Conservation (phyloP, 2,329 filamentous ascomycete species). For the Phialophora macrospora region DNA sequence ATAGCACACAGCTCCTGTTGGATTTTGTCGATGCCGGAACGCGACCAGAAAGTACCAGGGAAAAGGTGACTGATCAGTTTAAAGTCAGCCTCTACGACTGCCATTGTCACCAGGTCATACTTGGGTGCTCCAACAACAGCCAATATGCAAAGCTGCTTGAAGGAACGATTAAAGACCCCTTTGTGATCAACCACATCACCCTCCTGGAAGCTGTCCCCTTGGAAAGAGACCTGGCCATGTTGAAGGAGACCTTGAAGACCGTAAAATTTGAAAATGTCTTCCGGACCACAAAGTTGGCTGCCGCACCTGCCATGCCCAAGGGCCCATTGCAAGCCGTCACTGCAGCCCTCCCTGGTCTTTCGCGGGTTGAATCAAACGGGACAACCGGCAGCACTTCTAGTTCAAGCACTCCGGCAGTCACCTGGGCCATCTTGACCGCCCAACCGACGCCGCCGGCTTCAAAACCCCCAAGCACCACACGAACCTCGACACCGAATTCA, state of each 20-base stretch:
- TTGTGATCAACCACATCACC: constrained; percentile 56
- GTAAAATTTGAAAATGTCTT: constrained; percentile 60
- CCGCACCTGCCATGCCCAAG: constrained; percentile 36
- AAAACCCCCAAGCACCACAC: constrained; percentile 31
- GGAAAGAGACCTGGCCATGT: constrained; percentile 56
- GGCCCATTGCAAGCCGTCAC: constrained; percentile 35
- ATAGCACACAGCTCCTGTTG: constrained; percentile 56
- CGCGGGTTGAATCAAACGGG: constrained; percentile 47
- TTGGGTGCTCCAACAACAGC: constrained; percentile 64
- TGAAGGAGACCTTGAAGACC: constrained; percentile 56
- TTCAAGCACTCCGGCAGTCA: constrained; percentile 41
- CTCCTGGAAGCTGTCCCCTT: constrained; percentile 63
- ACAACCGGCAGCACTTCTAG: constrained; percentile 47
- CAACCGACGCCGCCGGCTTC: constrained; percentile 32
- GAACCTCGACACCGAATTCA: constrained; percentile 43
- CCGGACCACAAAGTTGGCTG: constrained; percentile 46
- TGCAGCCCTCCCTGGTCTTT: constrained; percentile 44
- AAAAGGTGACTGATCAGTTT: constrained; percentile 55
- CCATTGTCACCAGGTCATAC: constrained; percentile 65
- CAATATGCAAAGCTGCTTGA: constrained; percentile 60
- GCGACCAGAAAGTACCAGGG: constrained; percentile 52
- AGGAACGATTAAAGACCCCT: constrained; percentile 53
- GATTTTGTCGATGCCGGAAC: constrained; percentile 57
- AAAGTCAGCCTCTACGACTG: constrained; percentile 61
- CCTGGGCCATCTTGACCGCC: constrained; percentile 46